phyloP scores from a whole-genome alignment of 345 rosid genomes.

The Eucalyptus camaldulensis region DNA sequence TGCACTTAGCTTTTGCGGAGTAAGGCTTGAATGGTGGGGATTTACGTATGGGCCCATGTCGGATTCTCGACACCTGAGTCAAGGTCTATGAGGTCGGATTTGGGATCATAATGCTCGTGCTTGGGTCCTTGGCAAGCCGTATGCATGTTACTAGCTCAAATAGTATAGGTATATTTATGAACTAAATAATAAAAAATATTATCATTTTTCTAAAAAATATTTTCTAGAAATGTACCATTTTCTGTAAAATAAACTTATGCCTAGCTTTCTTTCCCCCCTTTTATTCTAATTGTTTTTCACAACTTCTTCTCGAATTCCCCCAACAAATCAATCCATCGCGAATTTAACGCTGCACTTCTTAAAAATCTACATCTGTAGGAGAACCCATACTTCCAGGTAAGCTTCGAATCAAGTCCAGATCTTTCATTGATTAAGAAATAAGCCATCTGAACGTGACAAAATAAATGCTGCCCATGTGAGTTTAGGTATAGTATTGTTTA shows the following conservation, averaged over 20 bases:
- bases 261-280: rapidly evolving
- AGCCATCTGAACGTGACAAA: neutral
- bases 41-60: too few relatives aligned
- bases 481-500: neutral
- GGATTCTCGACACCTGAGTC: rapidly evolving
- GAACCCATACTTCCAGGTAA: neutral
- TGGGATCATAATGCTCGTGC: neutral
- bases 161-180: too few relatives aligned
- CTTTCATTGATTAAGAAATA: neutral
- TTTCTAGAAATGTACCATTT: neutral
- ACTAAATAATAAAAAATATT: neutral
- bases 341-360: neutral
- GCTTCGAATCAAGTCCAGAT: neutral
- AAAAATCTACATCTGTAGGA: neutral
- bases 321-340: neutral
- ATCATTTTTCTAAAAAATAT: neutral
- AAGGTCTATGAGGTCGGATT: too few relatives aligned
- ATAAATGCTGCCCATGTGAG: neutral
- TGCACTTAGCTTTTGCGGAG: neutral
- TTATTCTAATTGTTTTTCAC: neutral
- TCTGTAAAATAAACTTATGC: neutral
- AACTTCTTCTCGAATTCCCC: neutral
- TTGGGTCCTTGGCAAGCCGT: rapidly evolving
- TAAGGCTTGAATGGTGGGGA: neutral
- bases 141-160: too few relatives aligned